Percentiles rank a stretch among this genome's conserved stretches.
phyloP scores from a whole-genome alignment of 192 early-diverging fungal genomes.

The Coemansia sp. region DNA sequence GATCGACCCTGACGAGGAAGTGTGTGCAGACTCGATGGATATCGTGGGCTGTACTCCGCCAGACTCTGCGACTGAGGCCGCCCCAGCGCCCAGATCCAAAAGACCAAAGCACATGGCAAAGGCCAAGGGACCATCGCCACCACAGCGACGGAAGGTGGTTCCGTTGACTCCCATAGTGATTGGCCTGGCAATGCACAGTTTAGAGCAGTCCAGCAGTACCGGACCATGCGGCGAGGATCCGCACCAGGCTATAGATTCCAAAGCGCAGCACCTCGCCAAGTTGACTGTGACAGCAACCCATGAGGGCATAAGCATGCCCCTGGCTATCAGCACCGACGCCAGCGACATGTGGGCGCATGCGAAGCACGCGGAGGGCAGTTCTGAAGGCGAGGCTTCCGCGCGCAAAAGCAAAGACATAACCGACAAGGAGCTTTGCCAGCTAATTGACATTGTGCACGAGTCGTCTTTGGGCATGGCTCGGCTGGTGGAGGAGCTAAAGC shows the following conservation, averaged over 20 bases:
- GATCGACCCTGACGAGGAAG: conserved; percentile 35
- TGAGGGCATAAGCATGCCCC: conserved; percentile 5
- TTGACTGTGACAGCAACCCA: conserved; percentile 16
- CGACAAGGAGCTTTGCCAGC: conserved; percentile 20
- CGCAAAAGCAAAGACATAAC: conserved; percentile 26
- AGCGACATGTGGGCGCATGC: conserved; percentile 6
- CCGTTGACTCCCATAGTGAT: conserved; percentile 40
- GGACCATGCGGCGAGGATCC: neutral
- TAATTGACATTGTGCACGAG: conserved; percentile 41
- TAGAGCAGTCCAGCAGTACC: neutral
- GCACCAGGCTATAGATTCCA: neutral
- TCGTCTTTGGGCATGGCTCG: conserved; percentile 32
- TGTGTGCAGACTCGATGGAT: conserved; percentile 22
- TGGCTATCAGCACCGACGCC: conserved; percentile 20
- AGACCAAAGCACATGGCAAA: neutral
- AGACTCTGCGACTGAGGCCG: conserved; percentile 16
- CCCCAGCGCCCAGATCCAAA: neutral
- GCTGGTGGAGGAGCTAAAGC: conserved; percentile 39
- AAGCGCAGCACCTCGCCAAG: neutral
- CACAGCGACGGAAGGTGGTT: conserved; percentile 24
- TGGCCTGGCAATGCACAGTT: conserved; percentile 14
- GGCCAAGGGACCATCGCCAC: conserved; percentile 2
- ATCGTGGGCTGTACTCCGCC: conserved; percentile 13
- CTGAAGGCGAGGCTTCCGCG: no score
- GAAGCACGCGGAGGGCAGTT: neutral